Percentiles rank a stretch among this genome's conserved stretches.
Conservation (phyloP, 805 yeast genomes). For the Candida silvatica region DNA sequence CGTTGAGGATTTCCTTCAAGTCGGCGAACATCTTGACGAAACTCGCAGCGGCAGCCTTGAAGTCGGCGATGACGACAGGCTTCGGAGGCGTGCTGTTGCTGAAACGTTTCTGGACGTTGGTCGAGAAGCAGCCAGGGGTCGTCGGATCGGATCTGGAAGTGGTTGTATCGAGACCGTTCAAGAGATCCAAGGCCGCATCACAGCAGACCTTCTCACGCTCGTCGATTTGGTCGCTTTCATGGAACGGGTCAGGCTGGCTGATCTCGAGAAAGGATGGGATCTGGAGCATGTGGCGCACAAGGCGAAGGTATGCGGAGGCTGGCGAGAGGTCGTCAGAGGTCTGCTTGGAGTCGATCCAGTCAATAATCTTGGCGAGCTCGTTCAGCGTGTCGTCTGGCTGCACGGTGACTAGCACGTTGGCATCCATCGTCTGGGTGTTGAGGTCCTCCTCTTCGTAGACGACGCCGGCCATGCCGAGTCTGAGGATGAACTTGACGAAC, state of each 20-base stretch:
- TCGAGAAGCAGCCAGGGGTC: constrained; percentile 31
- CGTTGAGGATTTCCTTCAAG: constrained; percentile 25
- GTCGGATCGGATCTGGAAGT: background rate
- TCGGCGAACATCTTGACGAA: constrained; percentile 27
- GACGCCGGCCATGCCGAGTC: constrained; percentile 46
- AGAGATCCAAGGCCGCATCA: background rate
- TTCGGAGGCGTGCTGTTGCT: constrained; percentile 41
- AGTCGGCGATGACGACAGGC: constrained; percentile 16
- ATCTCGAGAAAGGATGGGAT: background rate
- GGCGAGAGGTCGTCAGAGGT: too few species aligned
- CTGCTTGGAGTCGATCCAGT: constrained; percentile 19
- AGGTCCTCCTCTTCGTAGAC: constrained; percentile 72
- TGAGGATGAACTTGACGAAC: constrained; percentile 39
- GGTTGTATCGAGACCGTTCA: background rate
- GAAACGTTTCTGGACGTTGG: constrained; percentile 37
- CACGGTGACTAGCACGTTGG: constrained; percentile 19
- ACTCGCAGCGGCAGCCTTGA: constrained; percentile 11
- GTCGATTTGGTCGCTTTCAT: background rate
- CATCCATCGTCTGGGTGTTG: constrained; percentile 54
- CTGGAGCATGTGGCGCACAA: background rate
- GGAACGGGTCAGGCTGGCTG: too few species aligned
- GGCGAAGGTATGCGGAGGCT: too few species aligned
- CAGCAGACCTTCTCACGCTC: background rate
- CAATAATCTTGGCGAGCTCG: constrained; percentile 25
- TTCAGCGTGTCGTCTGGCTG: constrained; percentile 11